A percentile compares a stretch with the other conserved stretches of the same genome.
phyloP scores from a whole-genome alignment of 1,284 basidiomycete genomes.

The Heterobasidion annosum region DNA sequence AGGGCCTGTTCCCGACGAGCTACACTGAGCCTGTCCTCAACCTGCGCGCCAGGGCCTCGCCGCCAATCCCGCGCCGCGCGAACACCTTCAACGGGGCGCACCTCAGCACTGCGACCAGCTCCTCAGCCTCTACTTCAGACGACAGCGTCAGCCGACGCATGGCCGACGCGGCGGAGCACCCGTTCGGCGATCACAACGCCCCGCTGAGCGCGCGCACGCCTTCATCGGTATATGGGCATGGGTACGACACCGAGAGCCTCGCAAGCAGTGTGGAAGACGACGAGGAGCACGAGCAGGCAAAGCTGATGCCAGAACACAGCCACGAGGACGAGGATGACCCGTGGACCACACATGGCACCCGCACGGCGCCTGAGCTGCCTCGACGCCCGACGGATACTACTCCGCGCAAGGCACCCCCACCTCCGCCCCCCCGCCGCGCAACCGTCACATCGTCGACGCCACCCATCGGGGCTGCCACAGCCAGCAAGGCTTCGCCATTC shows the following conservation, averaged over 20 bases:
- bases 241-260: conserved; percentile 13
- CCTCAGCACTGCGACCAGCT: too few relatives aligned
- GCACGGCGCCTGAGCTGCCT: conserved; percentile 19
- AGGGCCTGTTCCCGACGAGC: conserved; percentile 69
- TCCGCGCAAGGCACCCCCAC: conserved; percentile 28
- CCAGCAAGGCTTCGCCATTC: conserved; percentile 28
- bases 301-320: conserved; percentile 8
- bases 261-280: conserved; percentile 12
- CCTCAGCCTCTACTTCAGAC: conserved; percentile 8
- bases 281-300: conserved; percentile 16
- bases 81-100: background rate
- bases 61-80: background rate
- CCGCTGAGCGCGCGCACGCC: conserved; percentile 12
- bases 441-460: conserved; percentile 16
- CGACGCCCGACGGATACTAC: conserved; percentile 20
- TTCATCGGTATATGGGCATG: background rate
- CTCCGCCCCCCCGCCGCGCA: conserved; percentile 31
- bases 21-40: conserved; percentile 47
- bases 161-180: conserved; percentile 31
- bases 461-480: conserved; percentile 5
- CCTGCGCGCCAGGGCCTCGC: conserved; percentile 7
- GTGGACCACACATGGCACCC: background rate
- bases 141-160: conserved; percentile 16
- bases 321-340: background rate
- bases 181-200: conserved; percentile 29